Percentiles rank a stretch among this genome's conserved stretches.
Evolutionary conservation across 2,329 filamentous ascomycete species (phyloP).

Genomic region (Xylaria arbuscula): DNA sequence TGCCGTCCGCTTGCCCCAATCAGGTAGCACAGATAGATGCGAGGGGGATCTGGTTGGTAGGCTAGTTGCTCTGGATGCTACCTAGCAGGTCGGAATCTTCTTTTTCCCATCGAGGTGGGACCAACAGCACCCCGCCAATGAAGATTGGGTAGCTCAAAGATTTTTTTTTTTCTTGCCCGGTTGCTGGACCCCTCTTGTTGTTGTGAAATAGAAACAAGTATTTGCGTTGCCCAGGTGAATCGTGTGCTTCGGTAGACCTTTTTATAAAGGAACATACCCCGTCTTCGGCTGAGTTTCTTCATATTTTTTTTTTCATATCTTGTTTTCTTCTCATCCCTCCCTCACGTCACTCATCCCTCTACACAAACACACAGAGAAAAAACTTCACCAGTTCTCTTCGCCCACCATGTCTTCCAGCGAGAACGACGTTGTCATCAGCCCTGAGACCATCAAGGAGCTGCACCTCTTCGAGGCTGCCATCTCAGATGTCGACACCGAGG

Average conservation of each 20-base stretch:
- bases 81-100: constrained; percentile 27
- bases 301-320: constrained; percentile 22
- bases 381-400: not conserved
- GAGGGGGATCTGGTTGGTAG: constrained; percentile 7
- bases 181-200: constrained; percentile 32
- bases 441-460: constrained; percentile 50
- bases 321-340: constrained; percentile 5
- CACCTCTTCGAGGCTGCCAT: constrained; percentile 49
- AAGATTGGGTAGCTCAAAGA: constrained; percentile 28
- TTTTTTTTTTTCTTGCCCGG: constrained; percentile 28
- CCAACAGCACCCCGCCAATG: constrained; percentile 35
- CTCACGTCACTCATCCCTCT: not conserved
- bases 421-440: constrained; percentile 46
- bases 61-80: not conserved
- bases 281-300: constrained; percentile 7
- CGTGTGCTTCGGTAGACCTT: not conserved
- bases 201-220: constrained; percentile 34
- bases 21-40: constrained; percentile 4
- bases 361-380: constrained; percentile 1
- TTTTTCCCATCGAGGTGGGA: constrained; percentile 30
- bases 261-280: constrained; percentile 33
- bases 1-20: constrained; percentile 15
- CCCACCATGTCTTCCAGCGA: constrained; percentile 49
- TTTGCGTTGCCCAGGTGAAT: constrained; percentile 38
- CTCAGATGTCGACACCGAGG: constrained; percentile 50